A percentile compares a stretch with the other conserved stretches of the same genome.
Evolutionary conservation across 176 grass and related monocot genomes (phyloP).

Genomic region (Zoysia japonica): DNA sequence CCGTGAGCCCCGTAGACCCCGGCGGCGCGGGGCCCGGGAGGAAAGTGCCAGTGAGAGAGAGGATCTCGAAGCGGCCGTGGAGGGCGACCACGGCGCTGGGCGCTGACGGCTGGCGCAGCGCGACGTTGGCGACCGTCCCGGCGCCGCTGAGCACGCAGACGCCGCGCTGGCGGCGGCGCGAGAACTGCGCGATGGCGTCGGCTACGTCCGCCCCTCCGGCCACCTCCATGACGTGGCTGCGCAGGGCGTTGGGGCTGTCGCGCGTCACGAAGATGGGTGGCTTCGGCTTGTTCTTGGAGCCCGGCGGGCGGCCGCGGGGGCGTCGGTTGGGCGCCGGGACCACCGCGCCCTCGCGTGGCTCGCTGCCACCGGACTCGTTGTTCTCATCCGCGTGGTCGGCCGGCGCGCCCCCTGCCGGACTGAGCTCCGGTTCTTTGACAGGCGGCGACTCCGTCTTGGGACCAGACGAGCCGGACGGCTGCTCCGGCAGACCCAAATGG

Average conservation of each 20-base stretch:
- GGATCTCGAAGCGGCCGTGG: conserved; percentile 92
- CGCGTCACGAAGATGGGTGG: conserved; percentile 93
- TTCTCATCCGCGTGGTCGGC: conserved; percentile 44
- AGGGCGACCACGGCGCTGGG: conserved; percentile 72
- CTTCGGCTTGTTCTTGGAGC: conserved; percentile 97
- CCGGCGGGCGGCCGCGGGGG: conserved; percentile 82
- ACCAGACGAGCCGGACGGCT: conserved; percentile 53
- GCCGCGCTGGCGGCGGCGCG: conserved; percentile 80
- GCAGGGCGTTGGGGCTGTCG: conserved; percentile 89
- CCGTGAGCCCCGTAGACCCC: conserved; percentile 86
- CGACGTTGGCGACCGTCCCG: conserved; percentile 84
- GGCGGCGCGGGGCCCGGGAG: conserved; percentile 82
- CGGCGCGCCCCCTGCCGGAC: conserved; percentile 24
- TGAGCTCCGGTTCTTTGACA: conserved; percentile 45
- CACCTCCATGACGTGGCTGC: conserved; percentile 96
- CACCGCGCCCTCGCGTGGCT: conserved; percentile 64
- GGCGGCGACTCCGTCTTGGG: conserved; percentile 47
- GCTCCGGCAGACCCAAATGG: conserved; percentile 66
- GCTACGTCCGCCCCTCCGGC: conserved; percentile 79
- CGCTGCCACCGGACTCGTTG: conserved; percentile 55
- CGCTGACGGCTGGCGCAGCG: conserved; percentile 79
- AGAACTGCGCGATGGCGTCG: conserved; percentile 87
- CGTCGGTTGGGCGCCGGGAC: conserved; percentile 57
- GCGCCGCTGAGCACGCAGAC: conserved; percentile 93
- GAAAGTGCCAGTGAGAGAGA: conserved; percentile 89